phyloP scores from a whole-genome alignment of 2,329 filamentous ascomycete species.

The Zymoseptoria ardabiliae region DNA sequence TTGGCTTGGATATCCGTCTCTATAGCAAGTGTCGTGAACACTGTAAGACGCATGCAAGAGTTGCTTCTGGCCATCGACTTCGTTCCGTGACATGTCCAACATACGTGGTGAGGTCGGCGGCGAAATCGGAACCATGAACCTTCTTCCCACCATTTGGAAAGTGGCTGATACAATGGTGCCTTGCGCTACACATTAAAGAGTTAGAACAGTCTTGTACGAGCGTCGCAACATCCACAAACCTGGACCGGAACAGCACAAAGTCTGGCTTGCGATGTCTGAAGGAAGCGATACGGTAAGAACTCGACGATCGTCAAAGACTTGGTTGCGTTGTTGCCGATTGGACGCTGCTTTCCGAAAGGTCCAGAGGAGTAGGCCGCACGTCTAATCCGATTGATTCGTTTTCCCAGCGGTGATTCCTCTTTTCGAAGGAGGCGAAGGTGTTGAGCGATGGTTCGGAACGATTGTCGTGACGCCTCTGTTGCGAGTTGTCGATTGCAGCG shows the following conservation, averaged over 20 bases:
- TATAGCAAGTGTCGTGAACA: slow-evolving; percentile 20
- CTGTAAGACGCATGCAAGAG: slow-evolving; percentile 24
- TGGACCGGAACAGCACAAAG: neutral
- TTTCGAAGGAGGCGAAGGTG: neutral
- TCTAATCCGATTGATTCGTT: too few species aligned
- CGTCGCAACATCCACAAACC: neutral
- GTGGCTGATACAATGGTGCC: neutral
- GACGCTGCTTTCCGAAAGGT: neutral
- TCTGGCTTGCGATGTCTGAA: neutral
- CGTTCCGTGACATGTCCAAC: slow-evolving; percentile 39
- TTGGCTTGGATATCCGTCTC: slow-evolving; percentile 1
- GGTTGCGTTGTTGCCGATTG: neutral
- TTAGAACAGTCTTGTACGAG: neutral
- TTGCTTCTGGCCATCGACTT: slow-evolving; percentile 40
- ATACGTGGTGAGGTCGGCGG: slow-evolving; percentile 45
- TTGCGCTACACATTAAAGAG: neutral
- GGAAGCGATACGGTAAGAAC: neutral
- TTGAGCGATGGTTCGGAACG: neutral
- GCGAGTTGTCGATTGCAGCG: neutral
- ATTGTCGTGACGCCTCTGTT: neutral
- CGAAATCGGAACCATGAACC: slow-evolving; percentile 41
- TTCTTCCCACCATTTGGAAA: slow-evolving; percentile 34
- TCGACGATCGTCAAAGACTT: neutral
- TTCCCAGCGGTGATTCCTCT: too few species aligned
- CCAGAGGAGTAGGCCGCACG: too few species aligned